Percentiles rank a stretch among this genome's conserved stretches.
Conservation (phyloP, 306 rosid genomes). For the Prunus campanulata region DNA sequence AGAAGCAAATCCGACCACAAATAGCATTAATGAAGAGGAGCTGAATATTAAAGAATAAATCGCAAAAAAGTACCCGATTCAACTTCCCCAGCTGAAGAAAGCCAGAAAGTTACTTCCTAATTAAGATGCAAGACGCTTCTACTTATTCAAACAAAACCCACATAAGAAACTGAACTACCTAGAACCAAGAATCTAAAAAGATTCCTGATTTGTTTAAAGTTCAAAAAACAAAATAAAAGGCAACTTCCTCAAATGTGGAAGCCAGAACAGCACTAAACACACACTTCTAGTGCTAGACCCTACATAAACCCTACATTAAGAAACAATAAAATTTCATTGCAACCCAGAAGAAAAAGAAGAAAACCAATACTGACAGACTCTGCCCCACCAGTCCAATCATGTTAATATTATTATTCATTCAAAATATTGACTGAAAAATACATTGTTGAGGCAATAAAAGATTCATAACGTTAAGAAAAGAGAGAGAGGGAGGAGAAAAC, state of each 20-base stretch:
- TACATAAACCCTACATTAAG: neutral
- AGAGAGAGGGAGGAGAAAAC: neutral
- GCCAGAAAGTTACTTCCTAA: slow-evolving; percentile 5
- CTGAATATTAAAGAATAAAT: neutral
- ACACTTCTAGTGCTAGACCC: slow-evolving; percentile 16
- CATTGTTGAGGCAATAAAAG: neutral
- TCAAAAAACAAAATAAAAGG: neutral
- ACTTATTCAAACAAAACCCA: slow-evolving; percentile 16
- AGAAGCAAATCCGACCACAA: slow-evolving; percentile 16
- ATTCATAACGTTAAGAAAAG: neutral
- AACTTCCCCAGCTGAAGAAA: slow-evolving; percentile 4
- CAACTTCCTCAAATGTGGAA: slow-evolving; percentile 22
- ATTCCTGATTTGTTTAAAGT: neutral
- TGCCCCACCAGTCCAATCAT: slow-evolving; percentile 11
- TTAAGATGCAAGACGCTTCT: neutral
- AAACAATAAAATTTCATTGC: slow-evolving; percentile 1
- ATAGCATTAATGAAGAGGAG: neutral
- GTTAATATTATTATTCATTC: neutral
- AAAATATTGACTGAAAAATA: neutral
- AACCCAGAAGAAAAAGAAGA: neutral
- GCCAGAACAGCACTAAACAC: slow-evolving; percentile 33
- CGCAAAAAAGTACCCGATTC: slow-evolving; percentile 26
- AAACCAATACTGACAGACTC: slow-evolving; percentile 6
- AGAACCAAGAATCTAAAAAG: slow-evolving; percentile 12
- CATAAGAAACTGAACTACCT: neutral